Percentiles rank a stretch among this genome's conserved stretches.
Conservation (phyloP, 2,329 filamentous ascomycete species). For the Fusarium tupiense region DNA sequence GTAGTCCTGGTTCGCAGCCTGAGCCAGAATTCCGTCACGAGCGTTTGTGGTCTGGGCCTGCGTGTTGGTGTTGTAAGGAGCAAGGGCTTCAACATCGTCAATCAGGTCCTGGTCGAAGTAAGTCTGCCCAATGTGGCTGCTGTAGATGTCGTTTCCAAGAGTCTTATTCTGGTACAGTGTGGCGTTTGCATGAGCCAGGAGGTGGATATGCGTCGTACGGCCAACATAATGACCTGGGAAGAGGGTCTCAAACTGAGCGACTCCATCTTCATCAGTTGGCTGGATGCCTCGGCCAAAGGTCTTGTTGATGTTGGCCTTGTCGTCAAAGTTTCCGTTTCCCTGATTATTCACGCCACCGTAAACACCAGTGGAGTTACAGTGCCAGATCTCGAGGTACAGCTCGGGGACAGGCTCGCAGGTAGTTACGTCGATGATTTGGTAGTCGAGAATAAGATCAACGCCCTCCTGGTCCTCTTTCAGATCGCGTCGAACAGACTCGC, state of each 20-base stretch:
- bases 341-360: conserved; percentile 52
- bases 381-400: conserved; percentile 58
- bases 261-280: conserved; percentile 52
- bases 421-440: conserved; percentile 55
- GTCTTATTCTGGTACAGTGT: conserved; percentile 48
- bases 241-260: conserved; percentile 54
- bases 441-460: conserved; percentile 53
- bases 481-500: conserved; percentile 48
- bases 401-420: conserved; percentile 54
- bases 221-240: conserved; percentile 57
- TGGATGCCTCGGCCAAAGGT: conserved; percentile 51
- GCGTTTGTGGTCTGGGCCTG: conserved; percentile 45
- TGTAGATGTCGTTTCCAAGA: conserved; percentile 47
- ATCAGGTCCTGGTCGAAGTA: conserved; percentile 71
- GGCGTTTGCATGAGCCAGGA: conserved; percentile 51
- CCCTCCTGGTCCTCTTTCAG: conserved; percentile 54
- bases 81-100: conserved; percentile 56
- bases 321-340: conserved; percentile 56
- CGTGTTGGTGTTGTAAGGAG: conserved; percentile 59
- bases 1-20: conserved; percentile 63
- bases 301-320: conserved; percentile 45
- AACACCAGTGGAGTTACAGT: conserved; percentile 58
- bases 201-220: conserved; percentile 60
- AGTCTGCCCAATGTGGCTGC: conserved; percentile 69
- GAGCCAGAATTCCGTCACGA: background rate